Base-by-base conservation (phyloP, 1,284 basidiomycete species). In the Volvariella volvacea region DNA sequence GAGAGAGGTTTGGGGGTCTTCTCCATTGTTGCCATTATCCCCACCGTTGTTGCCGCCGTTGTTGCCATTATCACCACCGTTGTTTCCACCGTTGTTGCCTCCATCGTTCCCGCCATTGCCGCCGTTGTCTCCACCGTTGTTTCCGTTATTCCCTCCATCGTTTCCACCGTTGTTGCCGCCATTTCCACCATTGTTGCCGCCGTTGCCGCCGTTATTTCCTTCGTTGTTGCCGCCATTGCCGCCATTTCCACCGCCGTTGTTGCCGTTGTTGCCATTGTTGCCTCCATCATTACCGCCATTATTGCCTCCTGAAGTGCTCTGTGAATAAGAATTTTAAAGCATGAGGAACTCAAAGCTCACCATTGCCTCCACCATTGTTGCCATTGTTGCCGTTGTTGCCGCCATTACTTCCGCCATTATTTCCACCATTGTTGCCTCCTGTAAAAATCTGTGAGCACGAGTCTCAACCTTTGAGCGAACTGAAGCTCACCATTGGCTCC, bases 1-100 rank as follows among this genome's bases (percentile, higher is more conserved):
- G 40, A 61, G 41, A 9, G 62, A 65, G 10, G 50, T 59, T 50
- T 67, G 66, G 15, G 59, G 45, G 41, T 58, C 50, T 22, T 43
- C 46, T 32, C 41, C 48, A 15, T 28, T 43, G 28, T 44, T 48
- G 12, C 50, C 45, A n/a, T n/a, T n/a, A n/a, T n/a, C n/a, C 41
- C 33, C 47, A 6, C 42, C 31, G 36, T 8, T 40, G 33, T 43
- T 44, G 3, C 42, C 49, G 10, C 41, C 42, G 22, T 28, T 47
- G 41, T 46, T 48, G 22, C 32, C 37, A 31, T 33, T 47, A 34
- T 20, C 39, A 40, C 37, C 40, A 2, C 33, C 33, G 30, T 31
- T 50, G 39, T 50, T 48, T 14, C 39, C 41, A 0, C 33, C 28
- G 37, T 39, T 45, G 40, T 42, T 45, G 34, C 41, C 40, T 30